A percentile compares a stretch with the other conserved stretches of the same genome.
Conservation (phyloP, 192 early-diverging fungal species). For the Coemansia sp. region DNA sequence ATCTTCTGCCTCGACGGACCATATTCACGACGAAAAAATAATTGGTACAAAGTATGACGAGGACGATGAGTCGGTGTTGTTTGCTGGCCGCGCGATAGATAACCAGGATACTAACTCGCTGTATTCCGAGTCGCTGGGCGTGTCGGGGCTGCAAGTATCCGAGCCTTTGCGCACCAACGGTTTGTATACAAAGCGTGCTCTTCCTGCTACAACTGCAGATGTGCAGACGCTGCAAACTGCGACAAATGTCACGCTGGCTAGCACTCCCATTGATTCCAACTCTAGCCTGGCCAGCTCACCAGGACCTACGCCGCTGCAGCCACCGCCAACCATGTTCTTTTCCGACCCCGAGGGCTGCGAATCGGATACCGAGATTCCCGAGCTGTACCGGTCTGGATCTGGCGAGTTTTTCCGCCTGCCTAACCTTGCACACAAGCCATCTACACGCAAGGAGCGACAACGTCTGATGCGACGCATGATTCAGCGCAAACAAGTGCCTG, state of each 20-base stretch:
- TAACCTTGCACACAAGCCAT: conserved; percentile 31
- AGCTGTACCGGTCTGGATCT: conserved; percentile 26
- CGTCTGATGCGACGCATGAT: conserved; percentile 24
- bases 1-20: not conserved
- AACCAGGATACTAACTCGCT: not conserved
- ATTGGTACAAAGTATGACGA: not conserved
- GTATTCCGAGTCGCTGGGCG: conserved; percentile 13
- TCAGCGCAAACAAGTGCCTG: conserved; percentile 11
- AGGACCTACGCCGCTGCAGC: not conserved
- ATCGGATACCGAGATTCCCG: conserved; percentile 18
- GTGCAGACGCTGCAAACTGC: not conserved
- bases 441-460: conserved; percentile 8
- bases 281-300: not conserved
- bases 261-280: not conserved
- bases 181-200: not conserved
- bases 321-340: not conserved
- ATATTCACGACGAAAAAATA: no score
- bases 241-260: not conserved
- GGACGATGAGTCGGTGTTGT: not conserved
- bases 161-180: not conserved
- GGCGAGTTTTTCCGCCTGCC: conserved; percentile 41
- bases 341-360: conserved; percentile 15
- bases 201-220: not conserved
- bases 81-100: not conserved
- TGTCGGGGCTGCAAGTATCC: conserved; percentile 10